Evolutionary conservation across 805 yeast species (phyloP).

Genomic region (Priceomyces castillae): DNA sequence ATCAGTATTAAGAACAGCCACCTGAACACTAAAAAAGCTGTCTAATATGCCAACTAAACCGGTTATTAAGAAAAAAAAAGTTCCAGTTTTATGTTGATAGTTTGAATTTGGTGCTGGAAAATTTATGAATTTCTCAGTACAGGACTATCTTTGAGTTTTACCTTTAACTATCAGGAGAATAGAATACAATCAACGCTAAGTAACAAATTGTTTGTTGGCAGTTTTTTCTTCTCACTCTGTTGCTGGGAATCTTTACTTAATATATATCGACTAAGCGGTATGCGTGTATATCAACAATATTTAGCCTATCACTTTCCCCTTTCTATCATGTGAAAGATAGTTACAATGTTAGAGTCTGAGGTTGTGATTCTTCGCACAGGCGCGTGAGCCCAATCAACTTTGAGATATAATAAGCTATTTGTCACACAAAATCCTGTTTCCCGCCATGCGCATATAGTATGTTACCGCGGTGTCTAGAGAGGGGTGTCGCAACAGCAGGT

Average conservation of each 20-base stretch:
- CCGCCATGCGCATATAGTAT: background rate
- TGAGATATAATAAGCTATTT: background rate
- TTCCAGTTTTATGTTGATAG: background rate
- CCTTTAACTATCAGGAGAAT: background rate
- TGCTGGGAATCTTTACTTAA: background rate
- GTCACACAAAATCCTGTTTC: background rate
- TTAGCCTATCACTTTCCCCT: background rate
- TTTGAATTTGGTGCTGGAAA: background rate
- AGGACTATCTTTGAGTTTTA: background rate
- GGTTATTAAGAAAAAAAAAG: background rate
- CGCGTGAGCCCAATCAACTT: background rate
- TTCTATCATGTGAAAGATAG: slow-evolving; percentile 2
- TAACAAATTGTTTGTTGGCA: no score
- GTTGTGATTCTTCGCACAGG: background rate
- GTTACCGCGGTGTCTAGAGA: background rate
- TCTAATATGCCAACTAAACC: background rate
- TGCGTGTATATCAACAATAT: background rate
- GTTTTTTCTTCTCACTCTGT: background rate
- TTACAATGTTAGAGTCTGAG: background rate
- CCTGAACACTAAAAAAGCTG: background rate
- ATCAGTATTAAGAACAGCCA: background rate
- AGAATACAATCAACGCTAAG: no score
- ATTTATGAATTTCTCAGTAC: background rate
- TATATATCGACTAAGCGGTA: background rate
- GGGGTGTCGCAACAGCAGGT: background rate